Base-by-base conservation (phyloP, 768 basidiomycete genomes). In the Rhodotorula babjevae region DNA sequence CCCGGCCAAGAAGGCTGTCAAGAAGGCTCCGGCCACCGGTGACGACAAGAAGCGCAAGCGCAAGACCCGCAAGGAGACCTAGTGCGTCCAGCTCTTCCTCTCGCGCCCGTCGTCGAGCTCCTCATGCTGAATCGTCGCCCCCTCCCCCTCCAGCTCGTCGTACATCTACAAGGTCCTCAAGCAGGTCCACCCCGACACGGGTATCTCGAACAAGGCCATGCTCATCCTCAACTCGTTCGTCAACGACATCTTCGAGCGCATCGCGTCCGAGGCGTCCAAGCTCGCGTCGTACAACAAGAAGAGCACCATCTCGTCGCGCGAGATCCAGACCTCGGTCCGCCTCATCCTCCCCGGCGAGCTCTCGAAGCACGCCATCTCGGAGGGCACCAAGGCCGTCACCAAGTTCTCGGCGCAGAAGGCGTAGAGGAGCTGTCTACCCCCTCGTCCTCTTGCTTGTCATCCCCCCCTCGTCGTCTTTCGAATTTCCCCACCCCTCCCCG, bases 241-340 rank as follows among this genome's bases (percentile, higher is more conserved):
- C 53, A 78, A 78, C 69, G 78, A 79, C 62, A 78, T 83, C 77
- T 83, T 83, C 72, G 83, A 83, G 79, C 81, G 82, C 68, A 82
- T 83, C 77, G 93, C 82, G 58, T 75, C 78, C 59, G 82, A 83
- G 76, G 82, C 82, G 49, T 82, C 82, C 76, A 83, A 95, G 85
- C 90, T 98, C 77, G 94, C 95, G 57, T 86, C 92, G 2, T 97
- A 97, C 85, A 96, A 94, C 76, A 94, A 95, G 85, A 96, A 95
- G 83, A 96, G 94, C 18, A 98, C 95, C 57, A 97, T 98, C 82
- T 97, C 94, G 59, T 97, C 94, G 66, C 92, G 94, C 74, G 94
- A 98, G 83, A 97, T 97, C 78, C 95, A 98, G 83, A 98, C 95
- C 50, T 87, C 93, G 58, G 94, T 97, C 67, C 90, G 95, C 75